These are phyloP conservation scores for Fusarium miscanthi DNA, from an alignment of 2,329 filamentous ascomycete species.

Conservation along the genomic window DNA sequence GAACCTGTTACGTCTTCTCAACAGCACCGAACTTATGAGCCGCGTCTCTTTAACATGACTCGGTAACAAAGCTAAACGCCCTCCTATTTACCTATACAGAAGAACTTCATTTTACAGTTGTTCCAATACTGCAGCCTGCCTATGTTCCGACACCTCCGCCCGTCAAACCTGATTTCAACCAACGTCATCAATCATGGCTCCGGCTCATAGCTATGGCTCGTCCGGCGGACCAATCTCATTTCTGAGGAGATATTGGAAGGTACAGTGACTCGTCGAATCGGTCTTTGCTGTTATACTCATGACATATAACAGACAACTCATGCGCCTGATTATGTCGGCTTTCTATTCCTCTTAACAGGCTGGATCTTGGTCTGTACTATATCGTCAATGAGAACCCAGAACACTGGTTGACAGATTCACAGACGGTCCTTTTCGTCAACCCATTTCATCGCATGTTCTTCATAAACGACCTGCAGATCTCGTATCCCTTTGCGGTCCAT, in stretches of 20 bases:
- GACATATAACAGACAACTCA: slow-evolving; percentile 73
- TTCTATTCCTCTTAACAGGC: slow-evolving; percentile 73
- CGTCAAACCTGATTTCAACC: background rate
- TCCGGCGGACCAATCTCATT: slow-evolving; percentile 41
- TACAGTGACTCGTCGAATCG: slow-evolving; percentile 35
- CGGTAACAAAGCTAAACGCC: background rate
- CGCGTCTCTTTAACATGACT: background rate
- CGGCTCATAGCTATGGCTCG: slow-evolving; percentile 32
- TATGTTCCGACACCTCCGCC: slow-evolving; percentile 25
- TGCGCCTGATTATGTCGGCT: slow-evolving; percentile 87
- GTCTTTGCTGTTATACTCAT: background rate
- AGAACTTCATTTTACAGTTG: background rate
- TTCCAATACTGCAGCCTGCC: background rate
- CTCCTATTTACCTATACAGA: background rate
- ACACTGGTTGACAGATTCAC: slow-evolving; percentile 7
- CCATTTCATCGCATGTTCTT: slow-evolving; percentile 97
- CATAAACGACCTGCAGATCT: slow-evolving; percentile 84
- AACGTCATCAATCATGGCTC: slow-evolving; percentile 41
- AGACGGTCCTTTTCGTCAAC: slow-evolving; percentile 61
- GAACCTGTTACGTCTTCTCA: slow-evolving; percentile 18
- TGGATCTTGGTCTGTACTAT: slow-evolving; percentile 68
- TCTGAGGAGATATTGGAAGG: slow-evolving; percentile 61
- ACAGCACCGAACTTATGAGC: background rate
- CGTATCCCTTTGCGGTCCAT: slow-evolving; percentile 84
- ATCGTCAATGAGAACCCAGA: background rate